Conservation (phyloP, 1,284 basidiomycete genomes). For the Anthracocystis panici-leucophaei region DNA sequence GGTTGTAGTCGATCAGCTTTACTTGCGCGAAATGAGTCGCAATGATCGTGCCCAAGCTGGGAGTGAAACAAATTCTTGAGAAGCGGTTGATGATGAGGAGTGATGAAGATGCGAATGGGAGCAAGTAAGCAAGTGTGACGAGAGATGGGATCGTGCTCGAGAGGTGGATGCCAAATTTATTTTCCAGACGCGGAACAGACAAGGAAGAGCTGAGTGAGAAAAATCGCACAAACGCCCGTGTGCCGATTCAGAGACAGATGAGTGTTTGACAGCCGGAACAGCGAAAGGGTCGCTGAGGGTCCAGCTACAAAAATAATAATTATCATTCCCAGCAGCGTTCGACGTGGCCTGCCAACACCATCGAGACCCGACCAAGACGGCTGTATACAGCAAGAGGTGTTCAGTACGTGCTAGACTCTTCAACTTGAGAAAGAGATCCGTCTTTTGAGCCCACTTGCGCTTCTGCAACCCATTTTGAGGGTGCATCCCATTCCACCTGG, state of each 20-base stretch:
- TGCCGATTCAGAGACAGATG: no score
- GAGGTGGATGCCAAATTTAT: neutral
- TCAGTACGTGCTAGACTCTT: no score
- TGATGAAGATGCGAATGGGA: neutral
- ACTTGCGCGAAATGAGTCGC: neutral
- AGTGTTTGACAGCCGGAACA: no score
- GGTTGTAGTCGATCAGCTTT: no score
- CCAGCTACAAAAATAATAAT: no score
- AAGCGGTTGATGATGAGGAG: neutral
- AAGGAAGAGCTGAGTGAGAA: conserved; percentile 6
- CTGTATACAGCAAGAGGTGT: no score
- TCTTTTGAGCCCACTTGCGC: conserved; percentile 28
- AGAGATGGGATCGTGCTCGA: neutral
- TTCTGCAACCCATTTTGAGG: conserved; percentile 55
- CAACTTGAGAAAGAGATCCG: no score
- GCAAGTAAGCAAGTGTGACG: conserved; percentile 2
- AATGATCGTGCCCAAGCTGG: neutral
- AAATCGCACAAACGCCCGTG: neutral
- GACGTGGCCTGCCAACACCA: no score
- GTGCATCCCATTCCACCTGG: conserved; percentile 43
- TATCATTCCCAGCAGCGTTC: no score
- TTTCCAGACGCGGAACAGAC: neutral
- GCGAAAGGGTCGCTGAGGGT: no score
- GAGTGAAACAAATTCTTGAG: no score
- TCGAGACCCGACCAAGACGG: no score